Percentiles rank a stretch among this genome's conserved stretches.
Conservation (phyloP, 768 basidiomycete species). For the Suillus occidentalis region DNA sequence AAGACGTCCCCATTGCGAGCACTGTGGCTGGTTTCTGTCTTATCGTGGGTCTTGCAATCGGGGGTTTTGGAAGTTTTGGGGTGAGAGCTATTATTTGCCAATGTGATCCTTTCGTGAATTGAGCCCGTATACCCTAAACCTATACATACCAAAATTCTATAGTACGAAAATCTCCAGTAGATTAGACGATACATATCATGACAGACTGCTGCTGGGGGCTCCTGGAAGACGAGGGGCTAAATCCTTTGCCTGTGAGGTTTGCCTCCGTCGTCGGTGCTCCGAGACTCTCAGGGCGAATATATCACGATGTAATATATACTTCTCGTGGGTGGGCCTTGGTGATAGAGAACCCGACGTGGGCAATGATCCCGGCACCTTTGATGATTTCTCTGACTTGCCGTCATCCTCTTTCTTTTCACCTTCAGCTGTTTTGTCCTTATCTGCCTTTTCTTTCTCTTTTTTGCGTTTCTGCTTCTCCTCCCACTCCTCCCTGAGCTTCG, state of each 20-base stretch:
- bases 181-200: constrained; percentile 7
- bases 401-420: constrained; percentile 39
- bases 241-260: constrained; percentile 64
- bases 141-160: background rate
- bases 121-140: background rate
- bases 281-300: constrained; percentile 77
- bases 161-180: background rate
- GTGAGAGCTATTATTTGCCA: constrained; percentile 67
- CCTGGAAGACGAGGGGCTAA: constrained; percentile 72
- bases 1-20: constrained; percentile 85
- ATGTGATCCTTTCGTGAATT: constrained; percentile 68
- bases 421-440: constrained; percentile 31
- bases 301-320: constrained; percentile 79
- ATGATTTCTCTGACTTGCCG: constrained; percentile 23
- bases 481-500: constrained; percentile 77
- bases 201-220: constrained; percentile 43
- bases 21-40: constrained; percentile 78
- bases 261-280: constrained; percentile 71
- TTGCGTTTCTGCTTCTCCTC: constrained; percentile 69
- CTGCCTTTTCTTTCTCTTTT: constrained; percentile 41
- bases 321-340: constrained; percentile 57
- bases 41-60: constrained; percentile 70
- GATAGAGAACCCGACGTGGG: constrained; percentile 31
- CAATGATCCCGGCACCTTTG: constrained; percentile 24
- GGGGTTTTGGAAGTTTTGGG: constrained; percentile 80